Evolutionary conservation across 129 eudicot species (phyloP), one percentile per base, ranked within the genome.

Genomic region (Apium graveolens): DNA sequence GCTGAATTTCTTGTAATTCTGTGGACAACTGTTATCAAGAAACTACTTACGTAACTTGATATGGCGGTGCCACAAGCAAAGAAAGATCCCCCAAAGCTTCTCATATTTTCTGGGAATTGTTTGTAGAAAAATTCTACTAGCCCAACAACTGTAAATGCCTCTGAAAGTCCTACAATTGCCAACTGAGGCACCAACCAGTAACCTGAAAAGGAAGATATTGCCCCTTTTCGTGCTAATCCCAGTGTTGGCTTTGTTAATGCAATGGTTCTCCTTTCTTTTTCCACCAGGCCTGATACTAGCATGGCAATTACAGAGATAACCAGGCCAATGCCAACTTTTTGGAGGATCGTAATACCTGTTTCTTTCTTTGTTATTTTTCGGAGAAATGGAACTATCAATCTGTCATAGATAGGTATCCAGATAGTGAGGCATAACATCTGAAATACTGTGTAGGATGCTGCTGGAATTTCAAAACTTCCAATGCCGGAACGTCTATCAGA

Each of bases 41-140:
- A 73, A 73, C 76, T 73, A 42, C 76, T 73, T 3, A 73, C 13
- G 48, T 73, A 73, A 73, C 76, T 73, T 17, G 76, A 42, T 21
- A 73, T 41, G 53, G 76, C 76, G 1, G 26, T n/a, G 57, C 77
- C 37, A 29, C 57, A 74, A 44, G 49, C 49, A 14, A 26, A 74
- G 39, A 74, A 74, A 43, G 77, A 74, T n/a, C 77, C 77, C 34
- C 77, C 77, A 27, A 74, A 43, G 18, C 77, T 74, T 44, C 77
- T 74, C 77, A 74, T 74, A 20, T 74, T 74, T 74, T 74, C 77
- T 9, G 77, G 77, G 12, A 74, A 74, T 12, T 74, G 77, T 49
- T 74, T 74, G 60, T 74, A 74, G 39, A 3, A 74, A 29, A 74
- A 74, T 18, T 74, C 77, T 29, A 74, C 77, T 1, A 74, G 39